phyloP scores from a whole-genome alignment of 352 stramenopile species.

The Phytophthora gonapodyides region DNA sequence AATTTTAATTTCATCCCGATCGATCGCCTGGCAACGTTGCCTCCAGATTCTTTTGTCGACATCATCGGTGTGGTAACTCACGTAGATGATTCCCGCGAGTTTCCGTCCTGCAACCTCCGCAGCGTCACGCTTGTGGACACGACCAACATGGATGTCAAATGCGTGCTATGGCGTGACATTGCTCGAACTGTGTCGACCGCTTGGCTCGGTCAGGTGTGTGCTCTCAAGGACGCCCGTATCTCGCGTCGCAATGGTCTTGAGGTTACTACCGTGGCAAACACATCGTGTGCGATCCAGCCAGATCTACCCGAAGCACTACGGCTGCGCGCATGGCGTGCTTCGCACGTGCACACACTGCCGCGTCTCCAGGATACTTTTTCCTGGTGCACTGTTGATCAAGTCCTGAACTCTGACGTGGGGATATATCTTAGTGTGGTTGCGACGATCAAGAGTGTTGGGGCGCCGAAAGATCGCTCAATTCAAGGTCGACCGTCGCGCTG shows the following conservation, averaged over 20 bases:
- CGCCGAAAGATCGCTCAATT: neutral
- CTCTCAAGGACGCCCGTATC: neutral
- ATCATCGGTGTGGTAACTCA: neutral
- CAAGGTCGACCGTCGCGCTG: neutral
- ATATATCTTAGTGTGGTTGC: neutral
- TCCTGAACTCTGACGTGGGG: neutral
- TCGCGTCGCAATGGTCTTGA: neutral
- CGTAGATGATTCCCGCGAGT: neutral
- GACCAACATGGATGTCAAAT: constrained; percentile 2
- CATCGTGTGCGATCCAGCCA: constrained; percentile 1
- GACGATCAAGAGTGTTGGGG: neutral
- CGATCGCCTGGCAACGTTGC: neutral
- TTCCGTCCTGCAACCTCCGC: neutral
- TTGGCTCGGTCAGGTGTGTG: constrained; percentile 1
- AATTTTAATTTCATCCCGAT: constrained; percentile 6
- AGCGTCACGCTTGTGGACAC: neutral
- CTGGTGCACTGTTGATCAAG: neutral
- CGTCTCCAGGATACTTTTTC: neutral
- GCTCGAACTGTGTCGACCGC: neutral
- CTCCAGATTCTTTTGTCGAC: neutral
- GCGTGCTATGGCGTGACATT: neutral
- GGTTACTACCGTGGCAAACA: neutral
- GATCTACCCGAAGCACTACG: neutral
- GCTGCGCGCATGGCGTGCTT: neutral
- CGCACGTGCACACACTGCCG: neutral